A percentile compares a stretch with the other conserved stretches of the same genome.
Evolutionary conservation across 2,329 filamentous ascomycete species (phyloP).

Genomic region (Arthrinium phaeospermum): DNA sequence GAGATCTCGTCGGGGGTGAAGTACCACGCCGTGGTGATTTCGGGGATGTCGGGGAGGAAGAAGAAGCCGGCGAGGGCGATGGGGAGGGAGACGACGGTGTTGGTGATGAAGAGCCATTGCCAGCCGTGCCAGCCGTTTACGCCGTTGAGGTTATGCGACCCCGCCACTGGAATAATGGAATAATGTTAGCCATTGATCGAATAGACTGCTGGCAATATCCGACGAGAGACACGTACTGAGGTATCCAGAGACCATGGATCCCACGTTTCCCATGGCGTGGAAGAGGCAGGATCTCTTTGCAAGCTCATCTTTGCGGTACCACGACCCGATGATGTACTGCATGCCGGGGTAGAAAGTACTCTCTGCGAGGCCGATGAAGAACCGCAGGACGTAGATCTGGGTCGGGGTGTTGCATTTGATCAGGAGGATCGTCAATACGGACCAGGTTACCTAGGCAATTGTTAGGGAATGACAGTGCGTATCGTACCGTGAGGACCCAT

Average conservation of each 20-base stretch:
- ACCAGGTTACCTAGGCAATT: slow-evolving; percentile 30
- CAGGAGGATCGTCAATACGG: slow-evolving; percentile 40
- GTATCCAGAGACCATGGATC: slow-evolving; percentile 54
- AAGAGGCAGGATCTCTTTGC: slow-evolving; percentile 53
- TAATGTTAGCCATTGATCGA: too few species aligned
- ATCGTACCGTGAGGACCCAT: too few species aligned
- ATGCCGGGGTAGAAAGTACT: slow-evolving; percentile 38
- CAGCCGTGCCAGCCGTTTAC: slow-evolving; percentile 53
- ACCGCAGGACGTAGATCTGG: slow-evolving; percentile 43
- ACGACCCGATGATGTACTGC: slow-evolving; percentile 44
- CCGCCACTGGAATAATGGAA: slow-evolving; percentile 51
- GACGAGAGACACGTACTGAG: slow-evolving; percentile 39
- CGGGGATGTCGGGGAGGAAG: slow-evolving; percentile 48
- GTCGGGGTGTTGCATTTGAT: slow-evolving; percentile 39
- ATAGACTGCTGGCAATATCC: neutral
- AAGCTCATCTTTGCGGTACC: slow-evolving; percentile 46
- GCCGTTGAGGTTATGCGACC: slow-evolving; percentile 54
- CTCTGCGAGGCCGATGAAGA: slow-evolving; percentile 42
- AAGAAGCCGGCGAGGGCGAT: slow-evolving; percentile 55
- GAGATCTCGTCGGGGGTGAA: slow-evolving; percentile 44
- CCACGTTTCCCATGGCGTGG: slow-evolving; percentile 38
- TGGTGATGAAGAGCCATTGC: slow-evolving; percentile 60
- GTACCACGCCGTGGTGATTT: slow-evolving; percentile 46
- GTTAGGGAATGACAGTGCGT: neutral
- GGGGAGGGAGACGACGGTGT: slow-evolving; percentile 59